These are phyloP conservation scores for Lophiotrema nucula DNA, from an alignment of 495 filamentous ascomycete species.

Conservation along the genomic window DNA sequence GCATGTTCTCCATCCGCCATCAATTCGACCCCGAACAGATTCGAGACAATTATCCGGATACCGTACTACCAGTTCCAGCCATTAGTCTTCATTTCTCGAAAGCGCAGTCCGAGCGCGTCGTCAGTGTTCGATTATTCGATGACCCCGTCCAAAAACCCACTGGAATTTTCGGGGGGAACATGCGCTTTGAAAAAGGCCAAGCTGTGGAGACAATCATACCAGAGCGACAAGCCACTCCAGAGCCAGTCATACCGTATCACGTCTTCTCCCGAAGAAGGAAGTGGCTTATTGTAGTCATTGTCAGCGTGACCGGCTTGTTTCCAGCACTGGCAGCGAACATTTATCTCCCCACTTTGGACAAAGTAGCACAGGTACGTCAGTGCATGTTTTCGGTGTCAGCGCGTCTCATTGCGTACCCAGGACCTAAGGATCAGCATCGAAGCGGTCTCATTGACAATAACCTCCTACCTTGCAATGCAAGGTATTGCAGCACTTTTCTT, in stretches of 20 bases:
- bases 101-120: too few species aligned
- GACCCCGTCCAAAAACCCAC: too few species aligned
- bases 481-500: slow-evolving; percentile 49
- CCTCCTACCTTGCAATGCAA: slow-evolving; percentile 48
- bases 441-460: slow-evolving; percentile 2
- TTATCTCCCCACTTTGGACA: slow-evolving; percentile 41
- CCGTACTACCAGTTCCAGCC: too few species aligned
- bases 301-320: slow-evolving; percentile 44
- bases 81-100: too few species aligned
- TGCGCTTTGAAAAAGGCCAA: too few species aligned
- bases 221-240: too few species aligned
- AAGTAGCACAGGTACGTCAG: slow-evolving; percentile 11
- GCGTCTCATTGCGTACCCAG: not conserved
- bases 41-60: slow-evolving; percentile 6
- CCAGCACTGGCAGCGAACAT: slow-evolving; percentile 43
- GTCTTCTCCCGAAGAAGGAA: slow-evolving; percentile 42
- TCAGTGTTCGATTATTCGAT: too few species aligned
- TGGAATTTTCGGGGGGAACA: too few species aligned
- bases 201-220: too few species aligned
- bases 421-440: slow-evolving; percentile 4
- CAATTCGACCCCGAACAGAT: slow-evolving; percentile 18
- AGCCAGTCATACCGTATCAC: too few species aligned
- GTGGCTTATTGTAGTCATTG: slow-evolving; percentile 42
- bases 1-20: slow-evolving; percentile 7
- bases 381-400: not conserved